Conservation (phyloP, 2,329 filamentous ascomycete species). For the Trichoderma lentiforme region DNA sequence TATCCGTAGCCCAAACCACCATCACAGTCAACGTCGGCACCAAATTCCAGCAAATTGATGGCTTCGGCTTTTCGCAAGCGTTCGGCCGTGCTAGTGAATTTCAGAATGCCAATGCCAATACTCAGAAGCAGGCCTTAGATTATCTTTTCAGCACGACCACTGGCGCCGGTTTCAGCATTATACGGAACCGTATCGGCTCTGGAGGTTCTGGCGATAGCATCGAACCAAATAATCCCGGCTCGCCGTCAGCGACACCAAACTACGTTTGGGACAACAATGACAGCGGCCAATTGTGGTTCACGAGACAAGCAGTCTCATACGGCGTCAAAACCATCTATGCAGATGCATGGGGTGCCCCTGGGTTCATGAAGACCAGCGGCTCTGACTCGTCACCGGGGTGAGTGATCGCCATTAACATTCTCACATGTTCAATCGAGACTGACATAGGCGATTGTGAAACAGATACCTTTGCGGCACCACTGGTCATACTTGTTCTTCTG, state of each 20-base stretch:
- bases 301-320: background rate
- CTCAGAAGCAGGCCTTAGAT: conserved; percentile 5
- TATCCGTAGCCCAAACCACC: background rate
- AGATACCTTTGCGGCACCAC: conserved; percentile 2
- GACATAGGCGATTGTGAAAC: background rate
- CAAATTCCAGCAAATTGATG: conserved; percentile 1
- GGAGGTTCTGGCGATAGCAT: conserved; percentile 5
- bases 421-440: background rate
- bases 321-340: background rate
- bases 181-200: conserved; percentile 6
- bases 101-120: conserved; percentile 1
- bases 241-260: background rate
- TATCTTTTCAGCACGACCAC: conserved; percentile 1
- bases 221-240: conserved; percentile 2
- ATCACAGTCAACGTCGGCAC: conserved; percentile 1
- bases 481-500: background rate
- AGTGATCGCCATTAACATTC: background rate
- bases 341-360: conserved; percentile 7
- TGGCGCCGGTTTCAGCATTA: conserved; percentile 4
- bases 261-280: conserved; percentile 5
- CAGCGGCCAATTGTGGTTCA: conserved; percentile 4
- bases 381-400: background rate
- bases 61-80: conserved; percentile 10
- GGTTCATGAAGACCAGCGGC: conserved; percentile 9
- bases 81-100: conserved; percentile 2